Evolutionary conservation across 1,284 basidiomycete genomes (phyloP), one percentile per base, ranked within the genome.

Genomic region (Kwoniella shivajii): DNA sequence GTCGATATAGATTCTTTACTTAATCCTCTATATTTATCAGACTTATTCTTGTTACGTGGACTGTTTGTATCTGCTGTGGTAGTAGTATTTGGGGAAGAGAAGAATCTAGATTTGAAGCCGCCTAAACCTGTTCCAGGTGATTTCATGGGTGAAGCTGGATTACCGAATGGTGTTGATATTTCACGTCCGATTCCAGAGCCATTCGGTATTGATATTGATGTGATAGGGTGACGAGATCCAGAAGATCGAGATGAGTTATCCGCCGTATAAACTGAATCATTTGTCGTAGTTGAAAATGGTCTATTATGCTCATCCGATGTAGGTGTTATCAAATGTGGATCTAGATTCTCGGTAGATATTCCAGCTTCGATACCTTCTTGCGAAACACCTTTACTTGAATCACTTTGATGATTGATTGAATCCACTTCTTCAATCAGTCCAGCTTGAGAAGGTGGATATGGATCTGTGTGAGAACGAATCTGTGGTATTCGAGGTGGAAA

Each of bases 91-190:
- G 74, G 74, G 0, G 66, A 51, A 14, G 72, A 71, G 59, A 76
- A 76, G 64, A 76, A 73, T n/a, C 73, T 62, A 9, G 63, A 66
- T 52, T 76, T 76, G 64, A 76, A 70, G 1, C 55, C 53, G 26
- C 60, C 58, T 24, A 63, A 20, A n/a, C 61, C 59, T 0, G 65
- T 43, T 16, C 60, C 61, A 30, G 61, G 59, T 10, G 63, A 62
- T 24, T 62, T 63, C 11, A 60, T 34, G 14, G 51, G 42, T 13
- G 44, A 34, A 36, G 45, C 22, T 5, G 55, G 24, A 37, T 42
- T 39, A 22, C 51, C 47, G 33, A 48, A 33, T 3, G 44, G 52
- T 39, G 52, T 41, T 11, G 45, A 26, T 20, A 41, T 30, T 2
- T 16, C 51, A 38, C 39, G 52, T 7, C 6, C 27, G 30, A 22